Conservation (phyloP, 192 early-diverging fungal species). For the Glomus cerebriforme region DNA sequence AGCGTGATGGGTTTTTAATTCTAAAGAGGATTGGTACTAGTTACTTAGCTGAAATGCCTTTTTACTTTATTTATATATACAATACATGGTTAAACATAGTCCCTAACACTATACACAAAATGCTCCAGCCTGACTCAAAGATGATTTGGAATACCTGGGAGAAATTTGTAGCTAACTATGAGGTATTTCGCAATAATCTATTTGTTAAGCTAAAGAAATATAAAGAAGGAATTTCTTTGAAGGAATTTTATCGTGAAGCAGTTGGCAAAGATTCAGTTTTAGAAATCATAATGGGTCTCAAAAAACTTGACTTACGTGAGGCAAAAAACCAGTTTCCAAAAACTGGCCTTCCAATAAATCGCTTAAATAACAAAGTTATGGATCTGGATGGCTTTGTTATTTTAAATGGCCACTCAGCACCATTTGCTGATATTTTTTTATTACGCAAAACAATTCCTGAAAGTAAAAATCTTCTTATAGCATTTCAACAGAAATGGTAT, state of each 20-base stretch:
- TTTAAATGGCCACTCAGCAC: too few species aligned
- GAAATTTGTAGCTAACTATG: background rate
- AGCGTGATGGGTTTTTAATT: background rate
- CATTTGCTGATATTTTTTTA: too few species aligned
- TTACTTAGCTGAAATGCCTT: background rate
- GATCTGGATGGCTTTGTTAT: too few species aligned
- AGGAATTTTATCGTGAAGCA: background rate
- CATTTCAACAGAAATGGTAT: too few species aligned
- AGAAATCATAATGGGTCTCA: background rate
- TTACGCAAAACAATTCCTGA: too few species aligned
- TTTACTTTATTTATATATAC: background rate
- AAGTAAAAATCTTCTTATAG: too few species aligned
- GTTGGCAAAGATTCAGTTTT: background rate
- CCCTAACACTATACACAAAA: background rate
- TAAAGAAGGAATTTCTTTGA: background rate
- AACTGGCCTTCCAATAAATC: too few species aligned
- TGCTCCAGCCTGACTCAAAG: background rate
- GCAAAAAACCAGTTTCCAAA: background rate
- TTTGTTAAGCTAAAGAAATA: background rate
- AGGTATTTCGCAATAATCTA: background rate
- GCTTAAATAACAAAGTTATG: too few species aligned
- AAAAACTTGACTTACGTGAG: background rate
- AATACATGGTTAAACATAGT: background rate
- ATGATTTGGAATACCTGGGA: background rate
- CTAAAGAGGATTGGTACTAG: background rate